A percentile compares a stretch with the other conserved stretches of the same genome.
Evolutionary conservation across 345 rosid species (phyloP).

Genomic region (Sonneratia caseolaris): DNA sequence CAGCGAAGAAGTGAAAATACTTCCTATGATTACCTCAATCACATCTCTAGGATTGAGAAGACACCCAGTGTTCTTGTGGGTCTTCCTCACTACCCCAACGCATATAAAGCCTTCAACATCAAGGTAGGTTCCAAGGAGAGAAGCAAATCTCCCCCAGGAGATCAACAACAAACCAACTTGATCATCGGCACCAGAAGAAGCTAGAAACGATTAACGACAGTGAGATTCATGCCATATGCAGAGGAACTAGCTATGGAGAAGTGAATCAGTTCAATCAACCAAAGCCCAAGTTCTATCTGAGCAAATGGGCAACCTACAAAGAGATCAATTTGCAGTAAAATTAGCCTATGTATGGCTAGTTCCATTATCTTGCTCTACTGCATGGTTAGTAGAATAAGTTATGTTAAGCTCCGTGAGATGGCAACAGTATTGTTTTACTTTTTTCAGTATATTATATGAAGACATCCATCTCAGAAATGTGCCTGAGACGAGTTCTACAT

Average conservation of each 20-base stretch:
- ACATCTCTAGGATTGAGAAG: constrained; percentile 16
- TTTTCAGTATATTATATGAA: neutral
- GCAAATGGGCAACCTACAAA: constrained; percentile 11
- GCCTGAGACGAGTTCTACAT: neutral
- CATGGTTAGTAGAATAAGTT: neutral
- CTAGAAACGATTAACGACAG: neutral
- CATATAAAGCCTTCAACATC: constrained; percentile 12
- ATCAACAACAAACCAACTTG: neutral
- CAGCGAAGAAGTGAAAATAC: constrained; percentile 14
- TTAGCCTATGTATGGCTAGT: neutral
- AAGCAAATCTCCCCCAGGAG: neutral
- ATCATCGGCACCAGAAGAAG: neutral
- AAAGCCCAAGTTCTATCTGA: constrained; percentile 8
- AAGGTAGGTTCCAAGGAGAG: constrained; percentile 5
- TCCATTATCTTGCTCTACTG: neutral
- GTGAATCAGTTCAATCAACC: constrained; percentile 9
- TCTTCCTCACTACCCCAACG: constrained; percentile 29
- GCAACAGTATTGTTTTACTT: neutral
- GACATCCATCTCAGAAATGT: neutral
- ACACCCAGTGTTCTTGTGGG: constrained; percentile 17
- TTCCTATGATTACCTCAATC: constrained; percentile 25
- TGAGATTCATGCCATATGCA: neutral
- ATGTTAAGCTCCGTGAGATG: neutral
- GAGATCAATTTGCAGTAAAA: neutral
- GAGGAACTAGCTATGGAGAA: neutral